phyloP scores from a whole-genome alignment of 805 yeast genomes.

The Candida sphagnicola region DNA sequence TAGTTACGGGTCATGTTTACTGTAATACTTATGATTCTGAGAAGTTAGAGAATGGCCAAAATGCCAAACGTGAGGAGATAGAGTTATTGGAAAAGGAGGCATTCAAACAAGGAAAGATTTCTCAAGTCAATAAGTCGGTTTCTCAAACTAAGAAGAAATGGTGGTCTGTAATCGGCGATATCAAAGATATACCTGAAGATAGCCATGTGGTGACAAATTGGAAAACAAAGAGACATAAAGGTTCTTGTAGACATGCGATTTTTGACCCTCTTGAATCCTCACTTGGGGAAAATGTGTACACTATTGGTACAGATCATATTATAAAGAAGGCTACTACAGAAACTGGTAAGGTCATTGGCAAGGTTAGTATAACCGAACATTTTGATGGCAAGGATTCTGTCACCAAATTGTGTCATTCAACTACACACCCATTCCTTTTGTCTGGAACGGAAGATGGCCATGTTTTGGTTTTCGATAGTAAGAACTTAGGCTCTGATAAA shows the following conservation, averaged over 20 bases:
- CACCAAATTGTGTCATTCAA: slow-evolving; percentile 43
- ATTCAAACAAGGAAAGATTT: slow-evolving; percentile 18
- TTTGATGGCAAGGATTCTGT: slow-evolving; percentile 25
- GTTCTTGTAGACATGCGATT: slow-evolving; percentile 71
- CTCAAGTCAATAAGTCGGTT: slow-evolving; percentile 21
- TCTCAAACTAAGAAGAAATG: slow-evolving; percentile 37
- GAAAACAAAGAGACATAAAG: slow-evolving; percentile 90
- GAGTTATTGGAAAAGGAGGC: slow-evolving; percentile 20
- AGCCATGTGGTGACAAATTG: slow-evolving; percentile 46
- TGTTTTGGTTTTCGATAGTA: slow-evolving; percentile 59
- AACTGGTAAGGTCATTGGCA: slow-evolving; percentile 73
- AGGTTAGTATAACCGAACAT: slow-evolving; percentile 29
- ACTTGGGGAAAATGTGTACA: slow-evolving; percentile 51
- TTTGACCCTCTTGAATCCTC: slow-evolving; percentile 50
- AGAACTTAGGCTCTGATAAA: slow-evolving; percentile 38
- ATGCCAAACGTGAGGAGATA: slow-evolving; percentile 17
- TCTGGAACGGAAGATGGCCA: slow-evolving; percentile 70
- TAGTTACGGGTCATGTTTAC: slow-evolving; percentile 77
- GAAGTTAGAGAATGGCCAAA: slow-evolving; percentile 32
- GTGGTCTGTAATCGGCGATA: slow-evolving; percentile 41
- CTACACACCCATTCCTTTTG: slow-evolving; percentile 47
- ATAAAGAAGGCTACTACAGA: slow-evolving; percentile 68
- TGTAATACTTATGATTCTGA: slow-evolving; percentile 57
- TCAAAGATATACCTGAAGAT: slow-evolving; percentile 19
- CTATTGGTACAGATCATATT: slow-evolving; percentile 78